A percentile compares a stretch with the other conserved stretches of the same genome.
These are phyloP conservation scores for Dalbergia cochinchinensis DNA, from an alignment of 306 rosid genomes.

Conservation along the genomic window DNA sequence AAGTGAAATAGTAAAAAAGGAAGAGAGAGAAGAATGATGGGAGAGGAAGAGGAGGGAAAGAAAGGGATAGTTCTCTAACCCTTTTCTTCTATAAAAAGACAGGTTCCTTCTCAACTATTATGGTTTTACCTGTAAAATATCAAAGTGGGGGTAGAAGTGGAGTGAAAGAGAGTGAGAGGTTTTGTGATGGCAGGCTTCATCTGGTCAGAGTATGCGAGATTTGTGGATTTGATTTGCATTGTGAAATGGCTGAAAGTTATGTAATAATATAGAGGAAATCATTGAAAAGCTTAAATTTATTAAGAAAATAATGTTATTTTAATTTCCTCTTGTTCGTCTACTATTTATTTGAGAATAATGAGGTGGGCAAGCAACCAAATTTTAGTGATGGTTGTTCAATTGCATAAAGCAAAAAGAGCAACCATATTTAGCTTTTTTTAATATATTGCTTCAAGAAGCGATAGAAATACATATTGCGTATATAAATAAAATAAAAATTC, in stretches of 20 bases:
- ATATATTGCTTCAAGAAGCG: slow-evolving; percentile 27
- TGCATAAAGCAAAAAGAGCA: slow-evolving; percentile 51
- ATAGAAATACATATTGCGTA: background rate
- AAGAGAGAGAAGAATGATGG: background rate
- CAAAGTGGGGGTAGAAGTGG: slow-evolving; percentile 61
- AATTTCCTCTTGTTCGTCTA: slow-evolving; percentile 4
- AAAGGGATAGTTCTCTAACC: slow-evolving; percentile 47
- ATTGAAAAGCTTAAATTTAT: slow-evolving; percentile 16
- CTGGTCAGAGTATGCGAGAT: slow-evolving; percentile 64
- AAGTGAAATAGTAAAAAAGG: slow-evolving; percentile 17
- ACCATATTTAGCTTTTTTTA: slow-evolving; percentile 46
- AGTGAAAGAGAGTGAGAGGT: background rate
- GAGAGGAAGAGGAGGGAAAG: background rate
- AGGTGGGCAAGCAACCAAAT: slow-evolving; percentile 75
- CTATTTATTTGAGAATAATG: slow-evolving; percentile 39
- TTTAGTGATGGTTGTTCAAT: slow-evolving; percentile 62
- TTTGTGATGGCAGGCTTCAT: slow-evolving; percentile 10
- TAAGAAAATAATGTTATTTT: background rate
- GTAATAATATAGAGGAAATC: background rate
- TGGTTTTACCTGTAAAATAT: slow-evolving; percentile 59
- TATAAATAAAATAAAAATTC: background rate
- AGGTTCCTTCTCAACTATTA: slow-evolving; percentile 52
- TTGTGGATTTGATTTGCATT: slow-evolving; percentile 56
- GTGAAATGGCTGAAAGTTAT: slow-evolving; percentile 42
- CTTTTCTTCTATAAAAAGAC: slow-evolving; percentile 51